Conservation (phyloP, 306 rosid genomes). For the Myrica gale region DNA sequence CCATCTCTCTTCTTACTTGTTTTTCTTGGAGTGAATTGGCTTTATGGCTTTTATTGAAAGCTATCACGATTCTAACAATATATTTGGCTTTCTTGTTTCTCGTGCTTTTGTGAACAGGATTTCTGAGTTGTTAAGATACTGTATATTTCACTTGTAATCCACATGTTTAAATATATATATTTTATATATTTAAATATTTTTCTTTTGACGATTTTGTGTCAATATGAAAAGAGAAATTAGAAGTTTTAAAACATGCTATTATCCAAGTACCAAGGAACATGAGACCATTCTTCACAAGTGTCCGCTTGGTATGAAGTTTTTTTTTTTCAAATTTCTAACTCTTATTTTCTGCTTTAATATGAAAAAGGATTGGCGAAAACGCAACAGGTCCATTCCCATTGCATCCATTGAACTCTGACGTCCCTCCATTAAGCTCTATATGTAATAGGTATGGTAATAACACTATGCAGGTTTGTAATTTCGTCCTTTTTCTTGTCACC, state of each 20-base stretch:
- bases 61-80: constrained; percentile 16
- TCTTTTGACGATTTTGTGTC: neutral
- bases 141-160: constrained; percentile 6
- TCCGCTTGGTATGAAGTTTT: no score
- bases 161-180: neutral
- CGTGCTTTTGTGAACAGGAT: neutral
- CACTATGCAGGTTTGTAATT: neutral
- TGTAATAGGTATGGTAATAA: neutral
- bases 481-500: neutral
- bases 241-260: no score
- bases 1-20: neutral
- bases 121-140: constrained; percentile 8
- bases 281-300: no score
- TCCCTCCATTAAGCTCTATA: neutral
- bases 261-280: no score
- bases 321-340: no score
- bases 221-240: no score
- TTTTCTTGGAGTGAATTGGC: constrained; percentile 28
- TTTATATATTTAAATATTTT: no score
- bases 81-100: constrained; percentile 11
- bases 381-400: no score
- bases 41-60: neutral
- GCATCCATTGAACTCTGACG: no score
- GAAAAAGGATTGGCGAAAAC: no score
- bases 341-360: no score